Conservation (phyloP, 2,329 filamentous ascomycete species). For the Xylaria sp. region DNA sequence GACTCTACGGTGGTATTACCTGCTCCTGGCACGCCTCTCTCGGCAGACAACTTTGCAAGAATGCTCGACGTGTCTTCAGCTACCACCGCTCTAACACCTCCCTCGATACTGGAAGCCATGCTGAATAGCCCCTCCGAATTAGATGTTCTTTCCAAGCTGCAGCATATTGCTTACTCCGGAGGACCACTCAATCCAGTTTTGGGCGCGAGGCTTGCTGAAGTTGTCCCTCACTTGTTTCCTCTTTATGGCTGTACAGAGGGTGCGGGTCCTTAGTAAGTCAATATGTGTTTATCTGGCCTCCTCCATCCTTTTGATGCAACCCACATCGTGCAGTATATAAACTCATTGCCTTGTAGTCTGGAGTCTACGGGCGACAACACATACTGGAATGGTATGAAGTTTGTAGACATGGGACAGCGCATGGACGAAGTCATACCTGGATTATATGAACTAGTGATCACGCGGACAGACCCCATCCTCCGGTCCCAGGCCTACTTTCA, state of each 20-base stretch:
- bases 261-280: conserved; percentile 30
- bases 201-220: conserved; percentile 36
- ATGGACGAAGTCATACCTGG: conserved; percentile 48
- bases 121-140: conserved; percentile 35
- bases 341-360: conserved; percentile 22
- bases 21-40: conserved; percentile 36
- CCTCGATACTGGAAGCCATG: conserved; percentile 43
- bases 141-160: conserved; percentile 36
- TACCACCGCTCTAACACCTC: conserved; percentile 27
- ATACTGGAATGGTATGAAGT: conserved; percentile 44
- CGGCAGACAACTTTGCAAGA: conserved; percentile 39
- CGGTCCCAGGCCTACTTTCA: conserved; percentile 40
- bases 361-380: conserved; percentile 38
- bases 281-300: neutral
- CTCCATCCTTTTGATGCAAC: neutral
- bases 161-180: conserved; percentile 41
- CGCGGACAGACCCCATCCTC: conserved; percentile 41
- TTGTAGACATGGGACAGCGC: conserved; percentile 45
- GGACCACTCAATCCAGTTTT: conserved; percentile 42
- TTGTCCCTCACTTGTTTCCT: conserved; percentile 39
- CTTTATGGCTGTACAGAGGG: conserved; percentile 43
- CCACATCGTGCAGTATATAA: conserved; percentile 5
- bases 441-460: conserved; percentile 47
- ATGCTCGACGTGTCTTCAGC: conserved; percentile 37
- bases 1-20: conserved; percentile 38